Conservation (phyloP, 1,139 yeast genomes). For the Candida sojae region DNA sequence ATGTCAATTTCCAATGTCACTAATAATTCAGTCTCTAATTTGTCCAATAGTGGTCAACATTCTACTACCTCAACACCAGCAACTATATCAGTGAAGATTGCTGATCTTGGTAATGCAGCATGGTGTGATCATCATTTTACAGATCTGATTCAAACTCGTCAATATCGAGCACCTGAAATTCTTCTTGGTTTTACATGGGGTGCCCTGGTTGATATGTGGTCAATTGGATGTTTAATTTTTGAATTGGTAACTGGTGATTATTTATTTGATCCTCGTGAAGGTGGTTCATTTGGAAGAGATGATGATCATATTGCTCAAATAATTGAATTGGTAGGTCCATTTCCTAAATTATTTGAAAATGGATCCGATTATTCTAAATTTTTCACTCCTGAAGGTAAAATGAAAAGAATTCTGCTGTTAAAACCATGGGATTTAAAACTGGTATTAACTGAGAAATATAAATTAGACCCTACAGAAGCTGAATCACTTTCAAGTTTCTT, state of each 20-base stretch:
- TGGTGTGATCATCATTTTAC: slow-evolving; percentile 53
- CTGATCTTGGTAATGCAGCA: slow-evolving; percentile 54
- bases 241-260: slow-evolving; percentile 52
- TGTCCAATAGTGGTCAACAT: neutral
- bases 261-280: slow-evolving; percentile 49
- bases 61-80: slow-evolving; percentile 19
- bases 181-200: slow-evolving; percentile 54
- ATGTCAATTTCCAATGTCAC: slow-evolving; percentile 32
- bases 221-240: slow-evolving; percentile 48
- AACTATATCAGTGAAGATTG: slow-evolving; percentile 49
- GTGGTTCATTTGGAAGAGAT: slow-evolving; percentile 47
- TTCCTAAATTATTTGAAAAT: slow-evolving; percentile 45
- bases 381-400: slow-evolving; percentile 51
- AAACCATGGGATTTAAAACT: slow-evolving; percentile 53
- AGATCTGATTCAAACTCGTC: slow-evolving; percentile 53
- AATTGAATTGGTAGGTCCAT: slow-evolving; percentile 46
- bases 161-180: slow-evolving; percentile 50
- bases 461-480: slow-evolving; percentile 56
- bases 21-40: neutral
- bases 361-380: slow-evolving; percentile 45
- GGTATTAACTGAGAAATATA: slow-evolving; percentile 58
- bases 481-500: slow-evolving; percentile 62
- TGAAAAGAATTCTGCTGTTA: slow-evolving; percentile 57
- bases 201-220: slow-evolving; percentile 51
- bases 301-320: slow-evolving; percentile 55